Percentiles rank a stretch among this genome's conserved stretches.
Evolutionary conservation across 352 stramenopile genomes (phyloP).

Genomic region (Phytophthora kernoviae): DNA sequence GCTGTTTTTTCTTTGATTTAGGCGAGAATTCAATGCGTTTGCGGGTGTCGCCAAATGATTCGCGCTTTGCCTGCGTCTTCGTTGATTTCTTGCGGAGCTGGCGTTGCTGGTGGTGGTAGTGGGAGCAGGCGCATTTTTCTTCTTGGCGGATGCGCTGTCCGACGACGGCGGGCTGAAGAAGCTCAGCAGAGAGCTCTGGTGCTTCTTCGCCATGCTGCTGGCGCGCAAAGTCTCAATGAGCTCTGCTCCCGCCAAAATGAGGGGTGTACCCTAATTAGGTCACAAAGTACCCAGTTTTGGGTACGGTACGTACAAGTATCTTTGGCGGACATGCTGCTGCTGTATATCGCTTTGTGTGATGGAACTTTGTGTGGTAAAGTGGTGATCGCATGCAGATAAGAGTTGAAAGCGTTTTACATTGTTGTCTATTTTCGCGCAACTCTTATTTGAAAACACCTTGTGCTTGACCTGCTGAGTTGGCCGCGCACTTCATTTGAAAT

Average conservation of each 20-base stretch:
- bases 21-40: slow-evolving; percentile 83
- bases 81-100: slow-evolving; percentile 11
- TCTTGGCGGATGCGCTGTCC: slow-evolving; percentile 35
- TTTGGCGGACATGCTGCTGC: neutral
- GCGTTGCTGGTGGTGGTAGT: slow-evolving; percentile 13
- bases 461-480: neutral
- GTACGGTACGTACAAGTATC: neutral
- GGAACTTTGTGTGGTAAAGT: neutral
- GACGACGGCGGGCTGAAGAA: slow-evolving; percentile 82
- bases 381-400: neutral
- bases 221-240: neutral
- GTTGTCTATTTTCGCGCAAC: neutral
- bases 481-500: neutral
- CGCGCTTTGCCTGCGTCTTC: slow-evolving; percentile 30
- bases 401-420: neutral
- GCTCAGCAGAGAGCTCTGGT: slow-evolving; percentile 80
- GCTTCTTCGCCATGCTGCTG: slow-evolving; percentile 22
- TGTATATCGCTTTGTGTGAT: no score
- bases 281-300: neutral
- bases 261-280: neutral
- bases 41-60: slow-evolving; percentile 29
- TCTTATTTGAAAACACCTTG: neutral
- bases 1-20: slow-evolving; percentile 37
- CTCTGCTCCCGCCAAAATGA: slow-evolving; percentile 28
- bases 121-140: slow-evolving; percentile 25